Percentiles rank a stretch among this genome's conserved stretches.
Evolutionary conservation across 2,329 filamentous ascomycete genomes (phyloP).

Genomic region (Botrytis pseudocinerea): DNA sequence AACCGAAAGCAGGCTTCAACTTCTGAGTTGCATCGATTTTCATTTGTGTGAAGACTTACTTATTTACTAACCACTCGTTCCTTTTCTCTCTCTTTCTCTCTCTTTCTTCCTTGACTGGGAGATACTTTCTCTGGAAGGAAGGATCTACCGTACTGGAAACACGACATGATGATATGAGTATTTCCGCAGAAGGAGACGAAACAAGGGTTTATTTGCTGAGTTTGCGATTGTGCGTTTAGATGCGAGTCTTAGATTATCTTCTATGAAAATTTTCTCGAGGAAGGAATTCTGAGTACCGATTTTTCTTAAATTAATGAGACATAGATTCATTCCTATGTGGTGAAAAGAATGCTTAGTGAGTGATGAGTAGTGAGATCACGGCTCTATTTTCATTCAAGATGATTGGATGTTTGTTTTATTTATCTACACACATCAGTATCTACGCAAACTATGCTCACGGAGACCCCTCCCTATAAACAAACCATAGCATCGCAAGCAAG

Average conservation of each 20-base stretch:
- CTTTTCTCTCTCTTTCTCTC: not conserved
- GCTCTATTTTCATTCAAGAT: not conserved
- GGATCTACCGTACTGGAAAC: not conserved
- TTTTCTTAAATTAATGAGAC: not conserved
- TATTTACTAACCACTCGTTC: not conserved
- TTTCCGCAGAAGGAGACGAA: not conserved
- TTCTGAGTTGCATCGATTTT: not conserved
- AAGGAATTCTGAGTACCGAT: not conserved
- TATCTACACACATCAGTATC: not conserved
- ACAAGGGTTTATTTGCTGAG: not conserved
- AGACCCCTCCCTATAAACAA: not conserved
- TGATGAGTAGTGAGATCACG: not conserved
- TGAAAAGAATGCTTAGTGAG: not conserved
- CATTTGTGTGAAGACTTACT: not conserved
- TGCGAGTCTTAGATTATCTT: not conserved
- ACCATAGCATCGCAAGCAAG: not conserved
- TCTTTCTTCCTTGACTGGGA: too few relatives aligned
- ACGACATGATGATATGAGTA: not conserved
- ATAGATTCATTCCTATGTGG: not conserved
- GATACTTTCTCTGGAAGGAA: not conserved
- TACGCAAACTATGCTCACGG: not conserved
- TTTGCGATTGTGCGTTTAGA: not conserved
- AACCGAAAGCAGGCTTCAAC: not conserved
- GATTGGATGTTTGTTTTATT: not conserved
- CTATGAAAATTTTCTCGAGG: not conserved